A percentile compares a stretch with the other conserved stretches of the same genome.
Evolutionary conservation across 345 rosid genomes (phyloP).

Genomic region (Melaleuca alternifolia): DNA sequence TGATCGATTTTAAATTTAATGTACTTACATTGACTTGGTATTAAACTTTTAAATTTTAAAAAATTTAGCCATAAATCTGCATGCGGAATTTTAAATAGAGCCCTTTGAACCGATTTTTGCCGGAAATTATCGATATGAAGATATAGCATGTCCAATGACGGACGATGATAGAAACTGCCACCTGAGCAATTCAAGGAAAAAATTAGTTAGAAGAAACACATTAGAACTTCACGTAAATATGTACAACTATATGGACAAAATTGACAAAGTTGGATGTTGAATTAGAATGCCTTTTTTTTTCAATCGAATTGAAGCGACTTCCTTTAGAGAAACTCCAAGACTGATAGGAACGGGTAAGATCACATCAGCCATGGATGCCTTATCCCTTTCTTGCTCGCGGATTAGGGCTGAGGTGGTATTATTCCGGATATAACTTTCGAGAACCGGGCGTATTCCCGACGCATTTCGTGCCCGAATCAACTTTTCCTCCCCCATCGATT

Average conservation of each 20-base stretch:
- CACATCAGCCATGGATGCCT: neutral
- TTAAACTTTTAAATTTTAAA: accelerated
- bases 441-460: neutral
- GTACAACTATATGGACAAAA: neutral
- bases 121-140: no score
- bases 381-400: neutral
- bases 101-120: neutral
- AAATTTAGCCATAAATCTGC: neutral
- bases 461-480: neutral
- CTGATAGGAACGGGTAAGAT: neutral
- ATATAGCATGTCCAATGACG: no score
- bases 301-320: neutral
- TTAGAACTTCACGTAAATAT: neutral
- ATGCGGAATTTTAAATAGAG: neutral
- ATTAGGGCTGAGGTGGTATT: neutral
- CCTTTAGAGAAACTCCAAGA: neutral
- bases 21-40: neutral
- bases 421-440: neutral
- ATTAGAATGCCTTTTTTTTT: neutral
- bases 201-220: accelerated
- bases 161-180: neutral
- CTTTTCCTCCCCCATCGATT: neutral
- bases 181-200: neutral
- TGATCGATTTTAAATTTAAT: neutral
- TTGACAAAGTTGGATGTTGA: accelerated